These are phyloP conservation scores for Pseudotsuga menziesii DNA, from an alignment of 75 land plant genomes.

Conservation along the genomic window DNA sequence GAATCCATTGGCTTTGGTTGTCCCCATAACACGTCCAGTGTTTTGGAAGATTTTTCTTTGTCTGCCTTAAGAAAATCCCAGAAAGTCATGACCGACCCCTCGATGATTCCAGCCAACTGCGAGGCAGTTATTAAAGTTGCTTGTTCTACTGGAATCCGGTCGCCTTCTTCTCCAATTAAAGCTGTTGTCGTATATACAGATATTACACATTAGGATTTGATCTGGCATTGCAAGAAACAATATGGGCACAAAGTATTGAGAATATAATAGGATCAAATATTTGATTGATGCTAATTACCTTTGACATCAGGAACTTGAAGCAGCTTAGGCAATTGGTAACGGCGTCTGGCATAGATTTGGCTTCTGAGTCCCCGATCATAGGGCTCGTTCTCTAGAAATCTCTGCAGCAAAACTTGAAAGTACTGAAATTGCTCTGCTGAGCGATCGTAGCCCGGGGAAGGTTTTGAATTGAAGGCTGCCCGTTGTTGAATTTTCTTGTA, in stretches of 20 bases:
- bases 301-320: conserved; percentile 60
- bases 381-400: conserved; percentile 74
- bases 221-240: no score
- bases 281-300: conserved; percentile 26
- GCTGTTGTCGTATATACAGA: background rate
- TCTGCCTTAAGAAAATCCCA: conserved; percentile 53
- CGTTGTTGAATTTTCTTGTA: conserved; percentile 38
- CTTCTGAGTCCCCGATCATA: conserved; percentile 48
- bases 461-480: conserved; percentile 41
- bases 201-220: no score
- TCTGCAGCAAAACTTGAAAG: conserved; percentile 62
- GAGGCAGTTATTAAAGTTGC: conserved; percentile 18
- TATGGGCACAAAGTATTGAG: no score
- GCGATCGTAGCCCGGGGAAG: conserved; percentile 26
- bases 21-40: conserved; percentile 22
- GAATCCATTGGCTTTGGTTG: conserved; percentile 21
- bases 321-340: conserved; percentile 39
- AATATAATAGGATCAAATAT: background rate
- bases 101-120: conserved; percentile 29
- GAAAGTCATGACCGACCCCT: conserved; percentile 47
- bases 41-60: conserved; percentile 39
- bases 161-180: background rate
- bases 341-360: conserved; percentile 47
- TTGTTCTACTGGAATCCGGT: background rate
- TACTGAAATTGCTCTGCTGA: conserved; percentile 57